Percentiles rank a stretch among this genome's conserved stretches.
phyloP scores from a whole-genome alignment of 371 early-diverging fungal genomes.

The Sporodiniella umbellata region DNA sequence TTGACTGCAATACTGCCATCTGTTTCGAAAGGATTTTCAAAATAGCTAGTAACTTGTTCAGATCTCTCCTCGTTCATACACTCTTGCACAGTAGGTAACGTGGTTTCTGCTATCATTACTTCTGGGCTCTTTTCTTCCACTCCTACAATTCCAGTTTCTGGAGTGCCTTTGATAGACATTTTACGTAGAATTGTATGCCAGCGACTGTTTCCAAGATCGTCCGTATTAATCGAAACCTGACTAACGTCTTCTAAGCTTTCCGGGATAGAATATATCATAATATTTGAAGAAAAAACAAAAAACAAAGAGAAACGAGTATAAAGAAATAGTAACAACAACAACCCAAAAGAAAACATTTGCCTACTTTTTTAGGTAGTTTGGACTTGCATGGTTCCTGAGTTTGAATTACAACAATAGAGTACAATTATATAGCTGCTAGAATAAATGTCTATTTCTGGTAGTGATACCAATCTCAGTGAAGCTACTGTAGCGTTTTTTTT shows the following conservation, averaged over 20 bases:
- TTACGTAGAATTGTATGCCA: conserved; percentile 34
- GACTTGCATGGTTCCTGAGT: too few species aligned
- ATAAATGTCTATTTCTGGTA: too few species aligned
- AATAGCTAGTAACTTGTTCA: conserved; percentile 30
- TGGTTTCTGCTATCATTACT: conserved; percentile 15
- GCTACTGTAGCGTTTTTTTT: too few species aligned
- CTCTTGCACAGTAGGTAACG: conserved; percentile 43
- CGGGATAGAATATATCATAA: conserved; percentile 11
- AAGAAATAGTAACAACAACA: not conserved
- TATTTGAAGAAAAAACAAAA: too few species aligned
- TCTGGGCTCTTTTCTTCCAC: conserved; percentile 1
- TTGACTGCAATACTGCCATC: conserved; percentile 3
- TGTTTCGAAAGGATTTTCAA: conserved; percentile 40
- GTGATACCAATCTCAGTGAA: too few species aligned
- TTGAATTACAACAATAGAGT: too few species aligned
- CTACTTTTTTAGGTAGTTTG: not conserved
- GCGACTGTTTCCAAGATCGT: conserved; percentile 3
- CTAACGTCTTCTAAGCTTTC: conserved; percentile 12
- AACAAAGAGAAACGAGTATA: not conserved
- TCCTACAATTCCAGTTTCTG: conserved; percentile 12
- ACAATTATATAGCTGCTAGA: too few species aligned
- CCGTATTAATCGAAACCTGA: not conserved
- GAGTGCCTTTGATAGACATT: conserved; percentile 33
- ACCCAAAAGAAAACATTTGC: not conserved
- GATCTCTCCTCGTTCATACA: conserved; percentile 5